Evolutionary conservation across 2,329 filamentous ascomycete genomes (phyloP), one percentile per base, ranked within the genome.

Genomic region (Neurospora crassa): DNA sequence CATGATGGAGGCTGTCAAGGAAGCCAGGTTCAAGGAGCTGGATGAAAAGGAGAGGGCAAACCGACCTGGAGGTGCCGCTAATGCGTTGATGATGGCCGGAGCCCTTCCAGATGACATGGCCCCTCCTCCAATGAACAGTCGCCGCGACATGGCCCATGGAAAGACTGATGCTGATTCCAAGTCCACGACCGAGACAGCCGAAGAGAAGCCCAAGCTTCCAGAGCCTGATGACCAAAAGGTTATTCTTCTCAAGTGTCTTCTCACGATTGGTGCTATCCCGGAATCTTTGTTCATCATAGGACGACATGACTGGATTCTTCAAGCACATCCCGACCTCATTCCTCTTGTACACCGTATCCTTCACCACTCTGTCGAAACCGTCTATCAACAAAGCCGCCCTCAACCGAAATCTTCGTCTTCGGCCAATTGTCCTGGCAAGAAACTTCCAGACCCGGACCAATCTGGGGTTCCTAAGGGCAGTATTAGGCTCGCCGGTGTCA

Each of bases 211-310:
- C 73, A 85, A 83, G 75, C 82, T 86, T 14, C 91, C 91, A 1
- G 91, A 94, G 72, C 93, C 93, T 1, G 85, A 88, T 16, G 95
- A 98, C 76, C 95, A 98, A 78, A 99, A 99, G 81, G 89, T 95
- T 0, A 84, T 90, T 67, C 84, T 99, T 0, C 85, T 99, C 29
- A 93, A 91, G 74, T 94, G 94, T 75, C 85, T 99, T 18, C 86
- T 99, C 2, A 92, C 92, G 5, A 96, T 97, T 71, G 96, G 96
- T 53, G 95, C 96, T 40, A 85, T 99, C 42, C 96, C 96, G 0
- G 96, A 99, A 81, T 90, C 96, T 1, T 85, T 99, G 1, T 98
- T 95, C 79, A 92, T 99, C 70, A 87, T 80, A 8, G 95, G 95
- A 42, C 91, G 92, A 70, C 97, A 97, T 76, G 93, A 94, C 16